These are phyloP conservation scores for Scedosporium apiospermum DNA, from an alignment of 2,329 filamentous ascomycete species.

Conservation along the genomic window DNA sequence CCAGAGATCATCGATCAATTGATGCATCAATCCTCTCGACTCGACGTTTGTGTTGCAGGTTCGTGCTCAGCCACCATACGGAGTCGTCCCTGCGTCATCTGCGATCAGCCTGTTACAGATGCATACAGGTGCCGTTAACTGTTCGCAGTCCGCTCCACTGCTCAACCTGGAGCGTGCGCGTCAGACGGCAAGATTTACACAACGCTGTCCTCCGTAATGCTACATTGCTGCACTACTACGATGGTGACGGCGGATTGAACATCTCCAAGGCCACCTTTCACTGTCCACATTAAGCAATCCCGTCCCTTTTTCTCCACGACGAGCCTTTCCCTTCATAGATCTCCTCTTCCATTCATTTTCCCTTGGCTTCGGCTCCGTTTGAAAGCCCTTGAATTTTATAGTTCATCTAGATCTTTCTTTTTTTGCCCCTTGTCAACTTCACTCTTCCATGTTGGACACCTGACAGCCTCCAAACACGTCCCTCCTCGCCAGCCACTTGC, in stretches of 20 bases:
- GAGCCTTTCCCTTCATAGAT: not conserved
- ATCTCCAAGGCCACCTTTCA: conserved; percentile 2
- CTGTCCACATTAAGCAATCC: not conserved
- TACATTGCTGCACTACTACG: not conserved
- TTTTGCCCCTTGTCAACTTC: not conserved
- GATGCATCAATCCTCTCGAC: too few relatives aligned
- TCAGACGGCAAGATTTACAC: too few relatives aligned
- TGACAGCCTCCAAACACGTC: not conserved
- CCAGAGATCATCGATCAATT: too few relatives aligned
- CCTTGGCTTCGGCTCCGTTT: not conserved
- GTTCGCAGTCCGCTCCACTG: too few relatives aligned
- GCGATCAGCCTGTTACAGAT: too few relatives aligned
- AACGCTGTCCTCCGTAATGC: not conserved
- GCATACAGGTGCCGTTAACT: too few relatives aligned
- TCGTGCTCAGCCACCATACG: not conserved
- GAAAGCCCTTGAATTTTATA: not conserved
- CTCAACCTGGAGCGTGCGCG: too few relatives aligned
- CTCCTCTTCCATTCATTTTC: not conserved
- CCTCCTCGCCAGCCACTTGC: not conserved
- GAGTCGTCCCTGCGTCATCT: not conserved
- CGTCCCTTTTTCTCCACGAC: not conserved
- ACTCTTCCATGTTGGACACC: not conserved
- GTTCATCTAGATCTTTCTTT: not conserved
- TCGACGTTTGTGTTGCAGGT: not conserved
- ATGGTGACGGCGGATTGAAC: not conserved